Base-by-base conservation (phyloP, 495 filamentous ascomycete genomes). In the Astrothelium subdiscretum region DNA sequence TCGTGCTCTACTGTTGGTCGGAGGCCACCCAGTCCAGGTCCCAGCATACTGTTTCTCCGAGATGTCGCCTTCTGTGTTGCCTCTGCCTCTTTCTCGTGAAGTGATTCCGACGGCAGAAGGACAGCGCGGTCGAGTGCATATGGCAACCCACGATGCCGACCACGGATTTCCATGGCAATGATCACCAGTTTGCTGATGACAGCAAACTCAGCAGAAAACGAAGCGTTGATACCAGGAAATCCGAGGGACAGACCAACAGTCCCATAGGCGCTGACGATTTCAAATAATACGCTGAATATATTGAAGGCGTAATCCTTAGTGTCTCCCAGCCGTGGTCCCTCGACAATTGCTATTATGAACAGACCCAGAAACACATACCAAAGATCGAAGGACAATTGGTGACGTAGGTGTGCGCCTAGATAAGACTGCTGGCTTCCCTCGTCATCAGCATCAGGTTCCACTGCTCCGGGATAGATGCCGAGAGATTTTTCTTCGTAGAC, bases 401-500 rank as follows among this genome's bases (percentile, higher is more conserved):
- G 84, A 11, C 91, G 87, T 67, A 97, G 80, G 79, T 97, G 92
- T 40, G 88, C 82, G 13, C 89, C 87, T 60, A 97, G 85, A 67
- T 96, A 97, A 62, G 83, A 90, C 31, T 87, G 81, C 40, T 87
- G 83, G 29, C 74, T 80, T 48, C 66, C 69, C 2, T 73, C 68
- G 32, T 78, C 74, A n/a, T 85, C 80, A 10, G 66, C 65, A 0
- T 69, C 62, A 0, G 77, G 71, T 1, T 81, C 79, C 10, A 57
- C 54, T 5, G 83, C 79, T 0, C 75, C 73, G 24, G 69, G 31
- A 68, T 89, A 97, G 24, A 97, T 82, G 1, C 92, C 92, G 11
- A 97, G 81, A 60, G 89, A 92, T 68, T 88, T 88, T 71, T 97
- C 92, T 73, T 97, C 92, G 78, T 97, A 97, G 11, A 96, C 92